These are phyloP conservation scores for Batrachochytrium dendrobatidis DNA, from an alignment of 371 early-diverging fungal species.

Conservation along the genomic window DNA sequence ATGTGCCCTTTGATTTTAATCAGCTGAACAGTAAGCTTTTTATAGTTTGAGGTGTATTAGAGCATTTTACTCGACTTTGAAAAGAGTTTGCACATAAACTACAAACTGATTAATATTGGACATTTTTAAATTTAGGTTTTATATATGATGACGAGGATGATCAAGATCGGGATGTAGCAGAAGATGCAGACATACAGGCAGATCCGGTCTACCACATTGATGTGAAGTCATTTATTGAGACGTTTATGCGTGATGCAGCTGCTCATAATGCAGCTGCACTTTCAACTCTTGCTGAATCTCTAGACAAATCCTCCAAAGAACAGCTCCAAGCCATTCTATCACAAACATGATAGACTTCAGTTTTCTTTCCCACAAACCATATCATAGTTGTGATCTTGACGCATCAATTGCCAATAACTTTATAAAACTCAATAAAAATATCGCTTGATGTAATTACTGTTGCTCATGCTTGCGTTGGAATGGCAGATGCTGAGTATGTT, in stretches of 20 bases:
- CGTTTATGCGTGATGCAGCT: background rate
- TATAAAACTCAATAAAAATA: too few species aligned
- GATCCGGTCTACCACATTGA: slow-evolving; percentile 69
- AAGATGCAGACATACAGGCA: slow-evolving; percentile 58
- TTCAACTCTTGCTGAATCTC: background rate
- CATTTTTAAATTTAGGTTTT: too few species aligned
- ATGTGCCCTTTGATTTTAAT: slow-evolving; percentile 1
- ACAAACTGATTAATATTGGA: too few species aligned
- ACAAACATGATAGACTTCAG: too few species aligned
- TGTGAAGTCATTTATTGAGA: slow-evolving; percentile 4
- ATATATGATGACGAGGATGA: slow-evolving; percentile 35
- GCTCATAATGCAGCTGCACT: background rate
- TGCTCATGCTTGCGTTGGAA: background rate
- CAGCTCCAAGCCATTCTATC: too few species aligned
- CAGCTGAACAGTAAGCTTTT: slow-evolving; percentile 6
- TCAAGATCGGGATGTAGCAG: slow-evolving; percentile 54
- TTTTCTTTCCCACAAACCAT: too few species aligned
- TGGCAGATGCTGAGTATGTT: background rate
- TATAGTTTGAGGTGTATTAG: background rate
- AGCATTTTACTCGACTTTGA: slow-evolving; percentile 4
- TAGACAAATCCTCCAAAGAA: too few species aligned
- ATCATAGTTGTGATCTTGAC: too few species aligned
- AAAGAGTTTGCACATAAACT: too few species aligned
- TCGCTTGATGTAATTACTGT: too few species aligned
- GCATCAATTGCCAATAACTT: too few species aligned